These are phyloP conservation scores for Phaeotremella fagi DNA, from an alignment of 768 basidiomycete genomes.

Conservation along the genomic window DNA sequence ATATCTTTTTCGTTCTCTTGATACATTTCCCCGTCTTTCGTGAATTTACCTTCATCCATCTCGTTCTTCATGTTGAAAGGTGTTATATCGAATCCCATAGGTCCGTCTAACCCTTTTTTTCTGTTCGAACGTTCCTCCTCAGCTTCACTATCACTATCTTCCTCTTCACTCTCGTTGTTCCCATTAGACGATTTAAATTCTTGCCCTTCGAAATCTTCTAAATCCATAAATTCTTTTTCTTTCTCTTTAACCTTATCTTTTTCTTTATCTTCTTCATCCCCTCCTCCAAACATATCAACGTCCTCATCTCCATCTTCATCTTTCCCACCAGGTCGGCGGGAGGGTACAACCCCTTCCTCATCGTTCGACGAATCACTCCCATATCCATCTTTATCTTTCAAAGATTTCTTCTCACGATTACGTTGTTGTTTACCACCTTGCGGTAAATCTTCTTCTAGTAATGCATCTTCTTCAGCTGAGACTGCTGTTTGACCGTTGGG, in stretches of 20 bases:
- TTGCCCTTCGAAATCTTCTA: conserved; percentile 96
- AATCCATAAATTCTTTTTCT: conserved; percentile 68
- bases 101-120: conserved; percentile 35
- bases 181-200: conserved; percentile 57
- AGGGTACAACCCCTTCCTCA: conserved; percentile 86
- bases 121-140: conserved; percentile 65
- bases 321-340: conserved; percentile 55
- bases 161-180: conserved; percentile 1
- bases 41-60: conserved; percentile 97
- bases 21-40: conserved; percentile 68
- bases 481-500: background rate
- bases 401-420: conserved; percentile 60
- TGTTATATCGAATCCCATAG: conserved; percentile 87
- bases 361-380: conserved; percentile 93
- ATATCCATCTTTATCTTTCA: conserved; percentile 76
- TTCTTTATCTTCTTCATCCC: conserved; percentile 50
- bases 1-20: conserved; percentile 83
- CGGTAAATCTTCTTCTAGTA: conserved; percentile 42
- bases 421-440: conserved; percentile 44
- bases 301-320: conserved; percentile 61
- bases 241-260: conserved; percentile 52
- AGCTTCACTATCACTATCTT: conserved; percentile 46
- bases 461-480: background rate
- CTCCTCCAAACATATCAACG: conserved; percentile 70
- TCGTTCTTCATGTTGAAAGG: conserved; percentile 99